A percentile compares a stretch with the other conserved stretches of the same genome.
phyloP scores from a whole-genome alignment of 352 stramenopile species.

The Thraustochytrium striatum region DNA sequence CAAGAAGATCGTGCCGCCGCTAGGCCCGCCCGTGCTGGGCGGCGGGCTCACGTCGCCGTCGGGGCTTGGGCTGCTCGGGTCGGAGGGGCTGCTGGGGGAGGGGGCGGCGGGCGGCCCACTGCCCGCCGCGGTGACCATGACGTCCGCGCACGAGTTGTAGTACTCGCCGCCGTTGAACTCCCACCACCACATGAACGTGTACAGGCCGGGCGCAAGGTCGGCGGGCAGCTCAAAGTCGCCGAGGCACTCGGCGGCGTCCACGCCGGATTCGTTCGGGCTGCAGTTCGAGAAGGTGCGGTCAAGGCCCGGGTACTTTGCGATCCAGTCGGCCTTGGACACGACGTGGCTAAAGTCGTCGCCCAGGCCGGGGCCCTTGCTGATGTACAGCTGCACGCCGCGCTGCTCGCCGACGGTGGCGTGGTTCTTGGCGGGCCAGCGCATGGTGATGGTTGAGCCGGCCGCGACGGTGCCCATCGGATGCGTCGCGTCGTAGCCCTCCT shows the following conservation, averaged over 20 bases:
- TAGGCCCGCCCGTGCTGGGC: too few relatives aligned
- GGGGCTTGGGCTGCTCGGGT: too few relatives aligned
- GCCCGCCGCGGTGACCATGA: neutral
- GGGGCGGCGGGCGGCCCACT: too few relatives aligned
- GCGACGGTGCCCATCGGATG: neutral
- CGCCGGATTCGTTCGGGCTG: neutral
- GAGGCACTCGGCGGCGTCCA: neutral
- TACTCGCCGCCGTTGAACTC: neutral
- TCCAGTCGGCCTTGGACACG: neutral
- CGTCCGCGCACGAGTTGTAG: neutral
- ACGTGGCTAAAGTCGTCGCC: too few relatives aligned
- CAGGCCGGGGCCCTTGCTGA: too few relatives aligned
- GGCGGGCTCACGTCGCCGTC: too few relatives aligned
- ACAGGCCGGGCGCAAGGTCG: neutral
- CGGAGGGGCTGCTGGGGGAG: too few relatives aligned
- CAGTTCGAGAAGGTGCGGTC: neutral
- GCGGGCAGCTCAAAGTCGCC: neutral
- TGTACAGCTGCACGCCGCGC: too few relatives aligned
- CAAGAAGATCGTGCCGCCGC: too few relatives aligned
- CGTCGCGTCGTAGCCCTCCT: neutral
- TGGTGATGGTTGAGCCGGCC: neutral
- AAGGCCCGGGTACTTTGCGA: neutral
- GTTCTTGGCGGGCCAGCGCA: too few relatives aligned
- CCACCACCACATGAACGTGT: neutral
- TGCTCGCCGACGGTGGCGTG: too few relatives aligned